A percentile compares a stretch with the other conserved stretches of the same genome.
These are phyloP conservation scores for Wakefieldia striispora DNA, from an alignment of 768 basidiomycete species.

Conservation along the genomic window DNA sequence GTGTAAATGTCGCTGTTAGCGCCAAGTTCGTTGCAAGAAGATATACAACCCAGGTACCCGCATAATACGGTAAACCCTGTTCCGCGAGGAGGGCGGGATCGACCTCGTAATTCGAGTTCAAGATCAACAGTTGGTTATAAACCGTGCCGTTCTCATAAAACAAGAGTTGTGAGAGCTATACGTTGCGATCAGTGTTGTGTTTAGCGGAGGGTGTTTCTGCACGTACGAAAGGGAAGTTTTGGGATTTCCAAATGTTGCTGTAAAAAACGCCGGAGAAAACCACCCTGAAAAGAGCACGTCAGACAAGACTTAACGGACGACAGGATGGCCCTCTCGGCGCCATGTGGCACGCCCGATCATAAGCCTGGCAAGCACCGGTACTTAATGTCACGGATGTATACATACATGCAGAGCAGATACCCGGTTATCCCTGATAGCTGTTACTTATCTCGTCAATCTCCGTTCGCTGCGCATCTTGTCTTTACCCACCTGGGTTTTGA, in stretches of 20 bases:
- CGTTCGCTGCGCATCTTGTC: not conserved
- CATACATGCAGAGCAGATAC: slow-evolving; percentile 50
- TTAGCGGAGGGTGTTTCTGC: slow-evolving; percentile 21
- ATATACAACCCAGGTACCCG: slow-evolving; percentile 23
- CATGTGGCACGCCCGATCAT: too few relatives aligned
- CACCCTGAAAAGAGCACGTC: slow-evolving; percentile 17
- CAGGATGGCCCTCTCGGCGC: too few relatives aligned
- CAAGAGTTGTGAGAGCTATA: slow-evolving; percentile 43
- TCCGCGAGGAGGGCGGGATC: slow-evolving; percentile 47
- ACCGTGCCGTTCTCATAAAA: slow-evolving; percentile 51
- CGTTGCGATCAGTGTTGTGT: slow-evolving; percentile 7
- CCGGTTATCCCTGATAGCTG: slow-evolving; percentile 47
- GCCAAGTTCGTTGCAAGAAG: slow-evolving; percentile 17
- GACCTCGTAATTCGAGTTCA: slow-evolving; percentile 51
- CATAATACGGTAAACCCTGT: slow-evolving; percentile 36
- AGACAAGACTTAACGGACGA: not conserved
- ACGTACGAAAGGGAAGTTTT: slow-evolving; percentile 56
- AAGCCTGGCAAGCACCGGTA: too few relatives aligned
- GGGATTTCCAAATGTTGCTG: slow-evolving; percentile 54
- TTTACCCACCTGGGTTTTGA: slow-evolving; percentile 43
- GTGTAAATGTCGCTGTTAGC: slow-evolving; percentile 48
- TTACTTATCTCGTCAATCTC: not conserved
- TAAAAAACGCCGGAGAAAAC: slow-evolving; percentile 40
- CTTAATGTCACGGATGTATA: slow-evolving; percentile 27
- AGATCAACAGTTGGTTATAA: slow-evolving; percentile 52